Conservation (phyloP, 495 filamentous ascomycete species). For the Lichenothelia convexa region DNA sequence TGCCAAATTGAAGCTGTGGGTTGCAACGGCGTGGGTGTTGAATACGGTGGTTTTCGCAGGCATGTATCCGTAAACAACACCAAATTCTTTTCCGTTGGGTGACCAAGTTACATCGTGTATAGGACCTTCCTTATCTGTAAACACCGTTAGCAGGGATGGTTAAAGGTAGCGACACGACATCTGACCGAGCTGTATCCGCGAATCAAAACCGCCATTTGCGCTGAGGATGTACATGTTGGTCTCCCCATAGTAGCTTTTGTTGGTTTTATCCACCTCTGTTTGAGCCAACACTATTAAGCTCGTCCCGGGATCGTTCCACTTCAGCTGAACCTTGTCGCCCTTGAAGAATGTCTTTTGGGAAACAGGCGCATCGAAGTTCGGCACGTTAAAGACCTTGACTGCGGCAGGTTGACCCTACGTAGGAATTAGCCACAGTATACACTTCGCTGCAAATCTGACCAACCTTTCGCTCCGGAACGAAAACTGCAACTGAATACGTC, state of each 20-base stretch:
- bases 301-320: conserved; percentile 87
- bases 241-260: conserved; percentile 98
- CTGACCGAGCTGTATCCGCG: conserved; percentile 62
- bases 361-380: conserved; percentile 56
- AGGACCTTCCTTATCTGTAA: conserved; percentile 80
- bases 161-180: neutral
- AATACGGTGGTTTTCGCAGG: conserved; percentile 95
- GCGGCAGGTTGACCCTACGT: conserved; percentile 68
- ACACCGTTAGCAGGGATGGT: conserved; percentile 1
- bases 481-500: conserved; percentile 78
- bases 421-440: conserved; percentile 1
- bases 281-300: conserved; percentile 88
- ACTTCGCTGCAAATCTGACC: neutral
- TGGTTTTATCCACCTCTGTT: conserved; percentile 93
- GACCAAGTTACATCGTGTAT: conserved; percentile 99
- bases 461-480: conserved; percentile 89
- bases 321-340: conserved; percentile 93
- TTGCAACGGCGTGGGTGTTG: conserved; percentile 63
- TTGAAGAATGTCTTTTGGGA: conserved; percentile 99
- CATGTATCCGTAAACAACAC: conserved; percentile 94
- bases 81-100: conserved; percentile 89
- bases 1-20: conserved; percentile 62
- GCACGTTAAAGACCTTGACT: conserved; percentile 87
- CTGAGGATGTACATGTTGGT: conserved; percentile 92
- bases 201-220: conserved; percentile 80